phyloP scores from a whole-genome alignment of 2,329 filamentous ascomycete genomes.

The Scorias spongiosa region DNA sequence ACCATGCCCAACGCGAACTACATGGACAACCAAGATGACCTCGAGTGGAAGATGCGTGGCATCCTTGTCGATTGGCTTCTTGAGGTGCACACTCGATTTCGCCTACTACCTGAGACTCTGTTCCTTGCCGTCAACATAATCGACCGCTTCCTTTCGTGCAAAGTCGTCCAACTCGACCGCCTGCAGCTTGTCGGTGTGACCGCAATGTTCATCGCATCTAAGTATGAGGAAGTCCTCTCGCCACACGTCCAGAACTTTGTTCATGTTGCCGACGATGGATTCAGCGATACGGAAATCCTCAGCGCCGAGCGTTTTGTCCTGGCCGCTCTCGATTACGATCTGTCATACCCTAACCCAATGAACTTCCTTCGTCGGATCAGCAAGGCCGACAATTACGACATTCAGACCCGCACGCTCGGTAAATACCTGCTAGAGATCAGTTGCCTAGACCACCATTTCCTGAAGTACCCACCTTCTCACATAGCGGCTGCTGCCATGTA shows the following conservation, averaged over 20 bases:
- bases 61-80: conserved; percentile 97
- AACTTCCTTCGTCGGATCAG: conserved; percentile 98
- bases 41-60: conserved; percentile 97
- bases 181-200: conserved; percentile 94
- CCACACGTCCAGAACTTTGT: conserved; percentile 95
- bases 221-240: conserved; percentile 96
- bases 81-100: conserved; percentile 93
- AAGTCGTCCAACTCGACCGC: conserved; percentile 89
- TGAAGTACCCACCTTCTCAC: conserved; percentile 76
- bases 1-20: conserved; percentile 83
- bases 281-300: conserved; percentile 85
- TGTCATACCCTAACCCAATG: conserved; percentile 99
- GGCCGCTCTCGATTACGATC: conserved; percentile 80
- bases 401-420: conserved; percentile 88
- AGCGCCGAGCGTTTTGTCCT: conserved; percentile 95
- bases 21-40: conserved; percentile 84
- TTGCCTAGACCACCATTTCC: conserved; percentile 85
- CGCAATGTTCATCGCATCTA: conserved; percentile 98
- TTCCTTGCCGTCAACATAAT: conserved; percentile 98
- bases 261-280: conserved; percentile 91
- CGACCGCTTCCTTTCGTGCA: conserved; percentile 88
- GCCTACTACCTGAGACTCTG: conserved; percentile 85
- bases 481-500: conserved; percentile 92
- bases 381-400: conserved; percentile 98
- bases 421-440: conserved; percentile 98